phyloP scores from a whole-genome alignment of 345 rosid species.

The Leavenworthia alabamica region DNA sequence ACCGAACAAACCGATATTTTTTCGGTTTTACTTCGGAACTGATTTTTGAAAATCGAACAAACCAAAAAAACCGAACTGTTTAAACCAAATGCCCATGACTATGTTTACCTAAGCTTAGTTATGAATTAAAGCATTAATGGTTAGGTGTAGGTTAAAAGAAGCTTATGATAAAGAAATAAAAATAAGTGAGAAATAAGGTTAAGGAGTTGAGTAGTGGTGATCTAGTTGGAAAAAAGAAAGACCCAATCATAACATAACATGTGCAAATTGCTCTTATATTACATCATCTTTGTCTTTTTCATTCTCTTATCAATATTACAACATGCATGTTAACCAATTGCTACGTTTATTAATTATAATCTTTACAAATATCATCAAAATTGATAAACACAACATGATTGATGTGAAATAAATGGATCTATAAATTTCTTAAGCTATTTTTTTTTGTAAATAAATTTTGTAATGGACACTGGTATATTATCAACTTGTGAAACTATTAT shows the following conservation, averaged over 20 bases:
- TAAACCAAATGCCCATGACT: too few species aligned
- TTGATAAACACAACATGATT: slow-evolving; percentile 14
- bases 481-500: too few species aligned
- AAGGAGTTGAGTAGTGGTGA: slow-evolving; percentile 21
- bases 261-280: slow-evolving; percentile 15
- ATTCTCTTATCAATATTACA: not conserved
- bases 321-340: slow-evolving; percentile 24
- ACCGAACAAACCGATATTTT: too few species aligned
- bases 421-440: not conserved
- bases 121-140: slow-evolving; percentile 1
- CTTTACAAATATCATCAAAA: slow-evolving; percentile 4
- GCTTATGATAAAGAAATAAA: not conserved
- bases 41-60: too few species aligned
- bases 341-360: slow-evolving; percentile 2
- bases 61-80: too few species aligned
- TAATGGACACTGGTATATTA: too few species aligned
- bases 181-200: not conserved
- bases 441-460: too few species aligned
- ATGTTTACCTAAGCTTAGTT: not conserved
- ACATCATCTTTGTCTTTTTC: slow-evolving; percentile 24
- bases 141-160: slow-evolving; percentile 6
- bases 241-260: slow-evolving; percentile 25
- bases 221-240: slow-evolving; percentile 23
- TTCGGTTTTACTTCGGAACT: too few species aligned
- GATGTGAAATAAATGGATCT: slow-evolving; percentile 6